Percentiles rank a stretch among this genome's conserved stretches.
Conservation (phyloP, 202 grass and related monocot genomes). For the Digitaria exilis region DNA sequence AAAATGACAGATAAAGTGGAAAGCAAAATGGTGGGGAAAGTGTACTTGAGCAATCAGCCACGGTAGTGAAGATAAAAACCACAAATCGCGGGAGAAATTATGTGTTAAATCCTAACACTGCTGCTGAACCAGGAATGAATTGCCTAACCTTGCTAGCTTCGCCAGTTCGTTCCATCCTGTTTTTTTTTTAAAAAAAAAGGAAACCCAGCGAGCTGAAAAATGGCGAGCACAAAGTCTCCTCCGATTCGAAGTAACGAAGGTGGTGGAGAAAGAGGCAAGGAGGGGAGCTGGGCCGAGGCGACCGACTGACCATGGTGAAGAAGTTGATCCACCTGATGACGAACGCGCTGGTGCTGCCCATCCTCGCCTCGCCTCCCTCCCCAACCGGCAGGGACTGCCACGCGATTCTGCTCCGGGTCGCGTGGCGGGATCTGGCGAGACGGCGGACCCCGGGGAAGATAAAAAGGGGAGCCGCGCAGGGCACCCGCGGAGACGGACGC, state of each 20-base stretch:
- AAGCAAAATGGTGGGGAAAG: not conserved
- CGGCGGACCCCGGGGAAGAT: not conserved
- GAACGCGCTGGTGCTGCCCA: conserved; percentile 82
- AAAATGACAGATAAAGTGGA: not conserved
- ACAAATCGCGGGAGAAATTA: not conserved
- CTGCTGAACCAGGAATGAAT: not conserved
- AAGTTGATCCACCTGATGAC: conserved; percentile 99
- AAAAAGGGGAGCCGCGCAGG: not conserved
- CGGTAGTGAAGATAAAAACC: not conserved
- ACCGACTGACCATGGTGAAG: conserved; percentile 77
- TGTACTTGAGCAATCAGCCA: not conserved
- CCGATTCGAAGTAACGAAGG: not conserved
- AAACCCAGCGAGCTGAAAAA: not conserved
- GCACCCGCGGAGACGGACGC: not conserved
- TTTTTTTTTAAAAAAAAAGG: no score
- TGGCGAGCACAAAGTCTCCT: not conserved
- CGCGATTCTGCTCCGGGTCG: not conserved
- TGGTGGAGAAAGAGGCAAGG: no score
- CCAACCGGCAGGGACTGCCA: not conserved
- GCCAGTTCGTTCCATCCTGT: not conserved
- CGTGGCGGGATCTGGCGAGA: conserved; percentile 29
- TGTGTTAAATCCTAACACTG: not conserved
- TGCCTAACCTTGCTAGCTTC: not conserved
- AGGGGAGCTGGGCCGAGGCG: not conserved
- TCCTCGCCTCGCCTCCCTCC: conserved; percentile 33